Conservation (phyloP, 1,284 basidiomycete genomes). For the Ganoderma resinaceum region DNA sequence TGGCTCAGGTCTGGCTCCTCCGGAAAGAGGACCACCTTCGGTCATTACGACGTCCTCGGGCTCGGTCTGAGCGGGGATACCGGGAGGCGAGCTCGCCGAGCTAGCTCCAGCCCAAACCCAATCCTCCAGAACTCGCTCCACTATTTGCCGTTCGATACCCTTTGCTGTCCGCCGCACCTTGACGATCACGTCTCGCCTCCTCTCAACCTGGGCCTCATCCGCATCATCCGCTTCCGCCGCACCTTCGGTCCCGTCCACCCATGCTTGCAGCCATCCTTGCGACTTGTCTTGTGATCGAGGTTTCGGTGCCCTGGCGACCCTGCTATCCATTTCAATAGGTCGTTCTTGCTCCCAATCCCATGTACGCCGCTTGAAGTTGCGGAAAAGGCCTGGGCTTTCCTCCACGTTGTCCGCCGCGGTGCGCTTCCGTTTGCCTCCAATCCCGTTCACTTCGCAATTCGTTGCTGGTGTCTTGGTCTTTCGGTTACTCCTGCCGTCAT, state of each 20-base stretch:
- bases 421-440: slow-evolving; percentile 62
- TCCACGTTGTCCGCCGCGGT: slow-evolving; percentile 44
- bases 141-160: slow-evolving; percentile 71
- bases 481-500: slow-evolving; percentile 55
- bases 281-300: slow-evolving; percentile 40
- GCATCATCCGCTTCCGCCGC: slow-evolving; percentile 44
- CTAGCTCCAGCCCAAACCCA: slow-evolving; percentile 59
- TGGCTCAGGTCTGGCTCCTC: slow-evolving; percentile 10
- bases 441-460: slow-evolving; percentile 29
- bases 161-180: slow-evolving; percentile 63
- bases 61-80: slow-evolving; percentile 17
- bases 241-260: slow-evolving; percentile 43
- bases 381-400: slow-evolving; percentile 49
- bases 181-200: slow-evolving; percentile 57
- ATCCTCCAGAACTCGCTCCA: slow-evolving; percentile 70
- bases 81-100: slow-evolving; percentile 12
- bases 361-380: slow-evolving; percentile 68
- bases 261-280: slow-evolving; percentile 45
- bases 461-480: slow-evolving; percentile 35
- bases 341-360: slow-evolving; percentile 65
- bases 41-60: slow-evolving; percentile 16
- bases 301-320: slow-evolving; percentile 42
- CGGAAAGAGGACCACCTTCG: slow-evolving; percentile 9
- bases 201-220: slow-evolving; percentile 53
- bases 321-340: slow-evolving; percentile 48